Base-by-base conservation (phyloP, 129 eudicot genomes). In the Apium graveolens region DNA sequence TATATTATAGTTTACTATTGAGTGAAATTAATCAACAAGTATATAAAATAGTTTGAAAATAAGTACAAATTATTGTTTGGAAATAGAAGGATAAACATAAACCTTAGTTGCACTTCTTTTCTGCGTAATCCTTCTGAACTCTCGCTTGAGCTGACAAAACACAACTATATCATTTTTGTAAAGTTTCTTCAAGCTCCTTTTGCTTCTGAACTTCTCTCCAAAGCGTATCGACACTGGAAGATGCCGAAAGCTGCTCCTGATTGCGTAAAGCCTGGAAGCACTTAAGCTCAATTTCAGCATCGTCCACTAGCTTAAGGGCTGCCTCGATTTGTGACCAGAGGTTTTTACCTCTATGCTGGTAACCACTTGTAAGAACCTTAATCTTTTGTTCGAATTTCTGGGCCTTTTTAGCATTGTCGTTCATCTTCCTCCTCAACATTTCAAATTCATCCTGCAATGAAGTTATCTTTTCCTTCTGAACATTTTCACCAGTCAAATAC, bases 201-300 rank as follows among this genome's bases (percentile, higher is more conserved):
- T 95, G 97, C 82, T 95, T 92, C 86, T 92, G 96, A 16, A 91
- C 96, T 65, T 92, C 97, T 80, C 89, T 93, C 97, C 97, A 83
- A 49, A 95, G 91, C 62, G 84, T 76, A 72, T 87, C 87, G 41
- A 90, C 84, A 84, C 99, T 88, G 53, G 83, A 83, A 20, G 91
- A 79, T 62, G 93, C 90, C 53, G 99, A 91, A 74, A 89, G 71
- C 70, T 87, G 85, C 80, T 95, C 99, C 82, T 95, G 99, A 77
- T 85, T 89, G 74, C 84, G 88, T 78, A 95, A 85, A 75, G 93
- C 96, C 80, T 73, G 90, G 80, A 95, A 95, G 91, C 99, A 91
- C 80, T 87, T 94, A 0, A 92, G 87, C 65, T 95, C 99, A 2
- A 94, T 95, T 53, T 91, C 97, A 63, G 99, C 96, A 53, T 96